Percentiles rank a stretch among this genome's conserved stretches.
Evolutionary conservation across 2,329 filamentous ascomycete genomes (phyloP).

Genomic region (Colletotrichum paranaense): DNA sequence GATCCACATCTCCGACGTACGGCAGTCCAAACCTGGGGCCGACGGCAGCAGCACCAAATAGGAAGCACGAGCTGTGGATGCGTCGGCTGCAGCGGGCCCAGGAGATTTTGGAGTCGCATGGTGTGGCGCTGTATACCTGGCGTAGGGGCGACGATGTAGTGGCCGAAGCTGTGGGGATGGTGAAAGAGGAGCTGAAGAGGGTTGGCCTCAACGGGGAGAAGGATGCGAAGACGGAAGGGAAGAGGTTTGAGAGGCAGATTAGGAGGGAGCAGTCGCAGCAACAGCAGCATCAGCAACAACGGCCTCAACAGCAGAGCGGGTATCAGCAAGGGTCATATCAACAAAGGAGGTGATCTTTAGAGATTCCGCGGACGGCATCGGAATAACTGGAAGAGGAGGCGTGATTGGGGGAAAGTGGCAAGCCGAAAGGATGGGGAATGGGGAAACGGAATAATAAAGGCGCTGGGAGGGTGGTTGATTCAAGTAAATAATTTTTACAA

Average conservation of each 20-base stretch:
- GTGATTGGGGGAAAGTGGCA: not conserved
- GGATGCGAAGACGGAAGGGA: constrained; percentile 35
- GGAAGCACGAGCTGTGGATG: constrained; percentile 79
- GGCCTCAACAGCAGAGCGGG: not conserved
- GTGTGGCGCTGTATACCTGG: constrained; percentile 80
- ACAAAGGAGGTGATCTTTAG: not conserved
- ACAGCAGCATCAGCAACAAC: constrained; percentile 22
- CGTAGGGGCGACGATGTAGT: constrained; percentile 77
- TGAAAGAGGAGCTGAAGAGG: constrained; percentile 64
- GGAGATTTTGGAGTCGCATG: constrained; percentile 68
- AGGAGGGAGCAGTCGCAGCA: constrained; percentile 27
- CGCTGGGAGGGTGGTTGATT: constrained; percentile 6
- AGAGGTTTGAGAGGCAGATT: constrained; percentile 35
- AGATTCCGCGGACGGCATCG: not conserved
- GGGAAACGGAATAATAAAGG: constrained; percentile 12
- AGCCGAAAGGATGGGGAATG: too few species aligned
- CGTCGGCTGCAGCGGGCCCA: constrained; percentile 75
- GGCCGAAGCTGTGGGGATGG: constrained; percentile 72
- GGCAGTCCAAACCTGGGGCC: constrained; percentile 49
- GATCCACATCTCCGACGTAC: constrained; percentile 45
- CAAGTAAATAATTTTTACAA: constrained; percentile 20
- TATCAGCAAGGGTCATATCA: constrained; percentile 12
- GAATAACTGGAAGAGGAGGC: not conserved
- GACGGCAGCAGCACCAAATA: constrained; percentile 57
- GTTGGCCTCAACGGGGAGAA: constrained; percentile 45